These are phyloP conservation scores for Epichloe hybrida DNA, from an alignment of 2,329 filamentous ascomycete genomes.

Conservation along the genomic window DNA sequence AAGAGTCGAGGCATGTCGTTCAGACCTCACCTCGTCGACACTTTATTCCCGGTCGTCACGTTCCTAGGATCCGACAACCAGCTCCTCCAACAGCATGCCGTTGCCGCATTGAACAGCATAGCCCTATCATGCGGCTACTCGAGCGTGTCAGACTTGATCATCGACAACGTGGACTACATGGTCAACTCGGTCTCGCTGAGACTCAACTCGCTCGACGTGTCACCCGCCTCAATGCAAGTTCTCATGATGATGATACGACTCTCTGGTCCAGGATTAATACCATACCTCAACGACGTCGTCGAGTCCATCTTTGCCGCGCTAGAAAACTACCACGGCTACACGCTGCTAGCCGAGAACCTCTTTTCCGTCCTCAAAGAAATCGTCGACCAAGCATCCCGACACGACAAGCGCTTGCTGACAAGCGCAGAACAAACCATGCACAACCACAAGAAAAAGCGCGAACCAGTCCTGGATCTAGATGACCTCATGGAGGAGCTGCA, in stretches of 20 bases:
- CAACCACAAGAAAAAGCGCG: constrained; percentile 29
- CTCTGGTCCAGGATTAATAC: constrained; percentile 67
- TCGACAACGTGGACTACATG: constrained; percentile 91
- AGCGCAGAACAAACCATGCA: constrained; percentile 21
- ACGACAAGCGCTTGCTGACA: constrained; percentile 33
- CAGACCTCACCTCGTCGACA: constrained; percentile 74
- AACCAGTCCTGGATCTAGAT: constrained; percentile 23
- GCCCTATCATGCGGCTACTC: constrained; percentile 61
- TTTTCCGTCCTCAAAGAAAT: constrained; percentile 75
- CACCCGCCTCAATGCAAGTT: constrained; percentile 80
- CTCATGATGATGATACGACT: constrained; percentile 88
- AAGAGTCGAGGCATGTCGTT: constrained; percentile 53
- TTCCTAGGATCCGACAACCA: constrained; percentile 60
- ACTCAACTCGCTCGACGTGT: constrained; percentile 83
- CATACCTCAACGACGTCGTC: constrained; percentile 83
- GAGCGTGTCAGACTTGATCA: constrained; percentile 63
- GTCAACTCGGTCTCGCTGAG: constrained; percentile 83
- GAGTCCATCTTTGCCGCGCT: constrained; percentile 82
- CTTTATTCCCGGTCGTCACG: constrained; percentile 84
- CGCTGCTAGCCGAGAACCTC: constrained; percentile 67
- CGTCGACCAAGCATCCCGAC: constrained; percentile 65
- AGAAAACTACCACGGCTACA: constrained; percentile 93
- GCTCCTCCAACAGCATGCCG: constrained; percentile 64
- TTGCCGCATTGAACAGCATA: constrained; percentile 71
- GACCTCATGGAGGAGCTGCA: constrained; percentile 46